Evolutionary conservation across 2,329 filamentous ascomycete genomes (phyloP).

Genomic region (Hawksworthiomyces lignivorus): DNA sequence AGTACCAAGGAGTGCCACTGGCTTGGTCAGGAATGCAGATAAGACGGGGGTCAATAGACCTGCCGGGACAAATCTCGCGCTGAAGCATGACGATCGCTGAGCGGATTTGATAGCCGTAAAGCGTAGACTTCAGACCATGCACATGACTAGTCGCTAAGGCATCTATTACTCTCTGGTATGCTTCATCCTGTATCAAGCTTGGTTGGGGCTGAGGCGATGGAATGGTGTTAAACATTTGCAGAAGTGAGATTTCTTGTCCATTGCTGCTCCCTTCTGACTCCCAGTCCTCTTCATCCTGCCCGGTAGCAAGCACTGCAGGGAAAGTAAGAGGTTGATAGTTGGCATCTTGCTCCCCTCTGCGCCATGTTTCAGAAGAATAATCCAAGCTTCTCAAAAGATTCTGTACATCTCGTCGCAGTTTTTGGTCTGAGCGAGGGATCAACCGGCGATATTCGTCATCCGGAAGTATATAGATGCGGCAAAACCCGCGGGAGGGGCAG

Average conservation of each 20-base stretch:
- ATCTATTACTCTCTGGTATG: conserved; percentile 45
- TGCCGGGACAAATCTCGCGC: conserved; percentile 59
- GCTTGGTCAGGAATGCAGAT: conserved; percentile 51
- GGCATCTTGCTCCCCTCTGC: conserved; percentile 27
- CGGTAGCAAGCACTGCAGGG: no score
- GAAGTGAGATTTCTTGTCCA: conserved; percentile 44
- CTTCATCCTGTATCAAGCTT: conserved; percentile 37
- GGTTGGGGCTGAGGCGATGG: conserved; percentile 58
- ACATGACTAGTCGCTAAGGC: conserved; percentile 47
- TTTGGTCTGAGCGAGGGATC: conserved; percentile 40
- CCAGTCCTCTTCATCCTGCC: not conserved
- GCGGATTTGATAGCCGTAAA: conserved; percentile 73
- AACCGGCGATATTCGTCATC: conserved; percentile 52
- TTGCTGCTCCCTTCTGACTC: conserved; percentile 11
- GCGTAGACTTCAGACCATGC: conserved; percentile 50
- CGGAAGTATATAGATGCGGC: conserved; percentile 56
- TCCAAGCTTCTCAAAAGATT: conserved; percentile 47
- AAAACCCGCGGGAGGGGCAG: conserved; percentile 18
- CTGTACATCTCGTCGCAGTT: conserved; percentile 38
- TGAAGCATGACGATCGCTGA: conserved; percentile 81
- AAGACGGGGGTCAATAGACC: conserved; percentile 67
- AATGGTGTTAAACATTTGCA: conserved; percentile 66
- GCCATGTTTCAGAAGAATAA: conserved; percentile 48
- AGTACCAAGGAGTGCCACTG: conserved; percentile 55
- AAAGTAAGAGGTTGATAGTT: no score